Evolutionary conservation across 768 basidiomycete species (phyloP).

Genomic region (Bullera alba): DNA sequence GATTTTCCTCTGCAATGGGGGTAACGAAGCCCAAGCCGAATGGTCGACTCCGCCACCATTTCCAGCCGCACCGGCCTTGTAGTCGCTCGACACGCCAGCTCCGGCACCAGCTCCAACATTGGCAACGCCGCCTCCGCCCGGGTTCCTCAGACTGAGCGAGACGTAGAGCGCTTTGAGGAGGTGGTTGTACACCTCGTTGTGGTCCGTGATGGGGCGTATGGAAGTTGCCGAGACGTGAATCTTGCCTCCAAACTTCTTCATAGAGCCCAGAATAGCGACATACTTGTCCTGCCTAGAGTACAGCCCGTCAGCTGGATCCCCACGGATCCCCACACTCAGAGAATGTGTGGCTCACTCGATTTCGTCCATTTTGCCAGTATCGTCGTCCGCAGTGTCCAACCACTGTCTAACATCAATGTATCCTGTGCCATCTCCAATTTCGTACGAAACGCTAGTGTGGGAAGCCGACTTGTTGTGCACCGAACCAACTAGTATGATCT

Average conservation of each 20-base stretch:
- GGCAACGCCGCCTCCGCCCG: constrained; percentile 53
- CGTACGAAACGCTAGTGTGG: constrained; percentile 72
- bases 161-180: constrained; percentile 66
- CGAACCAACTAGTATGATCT: constrained; percentile 71
- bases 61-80: constrained; percentile 6
- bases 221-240: constrained; percentile 72
- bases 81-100: constrained; percentile 11
- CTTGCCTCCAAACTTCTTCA: constrained; percentile 76
- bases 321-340: not conserved
- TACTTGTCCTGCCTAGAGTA: constrained; percentile 61
- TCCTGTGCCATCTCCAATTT: constrained; percentile 75
- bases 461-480: constrained; percentile 62
- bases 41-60: constrained; percentile 14
- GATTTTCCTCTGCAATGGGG: constrained; percentile 59
- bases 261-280: constrained; percentile 69
- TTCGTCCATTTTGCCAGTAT: constrained; percentile 44
- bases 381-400: constrained; percentile 64
- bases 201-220: constrained; percentile 62
- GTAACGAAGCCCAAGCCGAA: constrained; percentile 53
- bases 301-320: not conserved
- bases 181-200: constrained; percentile 76
- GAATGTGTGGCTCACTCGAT: constrained; percentile 38
- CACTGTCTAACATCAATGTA: constrained; percentile 52
- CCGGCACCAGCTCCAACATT: constrained; percentile 1
- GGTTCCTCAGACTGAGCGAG: constrained; percentile 56